Base-by-base conservation (phyloP, 106 monocot genomes). In the Amphibolis antarctica region DNA sequence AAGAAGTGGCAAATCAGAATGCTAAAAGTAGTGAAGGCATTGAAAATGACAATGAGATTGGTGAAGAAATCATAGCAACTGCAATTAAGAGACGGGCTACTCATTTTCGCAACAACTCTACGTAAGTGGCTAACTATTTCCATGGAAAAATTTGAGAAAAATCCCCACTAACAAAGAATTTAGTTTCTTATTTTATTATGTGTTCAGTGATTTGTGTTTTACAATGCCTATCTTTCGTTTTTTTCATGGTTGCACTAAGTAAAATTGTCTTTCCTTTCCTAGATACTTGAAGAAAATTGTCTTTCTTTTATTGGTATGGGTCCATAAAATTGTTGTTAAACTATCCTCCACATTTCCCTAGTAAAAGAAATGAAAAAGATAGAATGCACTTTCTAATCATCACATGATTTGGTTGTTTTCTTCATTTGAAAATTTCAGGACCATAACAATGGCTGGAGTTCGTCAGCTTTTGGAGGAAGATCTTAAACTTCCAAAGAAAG, bases 401-500 rank as follows among this genome's bases (percentile, higher is more conserved):
- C 57, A 57, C 26, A 27, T 57, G 13, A 56, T 56, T 62, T 43
- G 27, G 31, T 19, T 44, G 62, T n/a, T 28, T 57, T 27, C 29
- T 12, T 26, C 28, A 4, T 28, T 28, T 28, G 57, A 48, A 27
- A 27, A 28, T 25, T 57, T 69, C 77, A 98, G 96, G 78, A 82
- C 61, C 64, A 75, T 98, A 71, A 71, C 82, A 20, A 74, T 85
- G 69, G 46, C 60, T 69, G 82, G 71, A 69, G 86, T 87, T 76
- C 90, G 89, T 19, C 81, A 84, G 57, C 53, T 85, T 17, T 71
- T 98, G 65, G 96, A 90, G 71, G 80, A 73, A 62, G 96, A 98
- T 80, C 86, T 98, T 50, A 76, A 85, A 59, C 73, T 90, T 72
- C 65, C 63, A 45, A 82, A 64, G 53, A 80, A 82, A 68, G 61